Conservation (phyloP, 2,329 filamentous ascomycete species). For the Ophiostoma montium region DNA sequence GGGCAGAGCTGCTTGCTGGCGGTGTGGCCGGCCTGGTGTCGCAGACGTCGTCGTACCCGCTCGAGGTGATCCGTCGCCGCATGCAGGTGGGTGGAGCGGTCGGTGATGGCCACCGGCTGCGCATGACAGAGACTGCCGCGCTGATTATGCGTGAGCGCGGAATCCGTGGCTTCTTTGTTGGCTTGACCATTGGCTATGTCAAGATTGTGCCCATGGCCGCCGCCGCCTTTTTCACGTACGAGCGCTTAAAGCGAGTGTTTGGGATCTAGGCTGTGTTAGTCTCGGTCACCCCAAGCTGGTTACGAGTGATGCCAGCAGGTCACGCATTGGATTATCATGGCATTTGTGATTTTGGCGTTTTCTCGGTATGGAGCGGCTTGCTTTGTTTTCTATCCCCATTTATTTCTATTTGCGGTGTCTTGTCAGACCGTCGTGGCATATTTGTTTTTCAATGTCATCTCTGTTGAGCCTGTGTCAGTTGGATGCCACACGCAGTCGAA, state of each 20-base stretch:
- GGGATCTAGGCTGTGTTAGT: constrained; percentile 33
- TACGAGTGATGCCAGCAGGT: not conserved
- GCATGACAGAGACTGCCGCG: constrained; percentile 63
- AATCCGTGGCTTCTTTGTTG: constrained; percentile 74
- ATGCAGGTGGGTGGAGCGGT: constrained; percentile 97
- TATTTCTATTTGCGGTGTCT: not conserved
- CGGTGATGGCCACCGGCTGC: constrained; percentile 68
- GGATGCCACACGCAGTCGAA: too few relatives aligned
- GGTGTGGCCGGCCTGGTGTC: constrained; percentile 78
- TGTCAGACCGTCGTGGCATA: not conserved
- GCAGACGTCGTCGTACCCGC: constrained; percentile 83
- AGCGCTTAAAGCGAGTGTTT: constrained; percentile 47
- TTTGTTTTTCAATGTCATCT: not conserved
- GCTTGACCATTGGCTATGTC: constrained; percentile 84
- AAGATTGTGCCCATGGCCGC: constrained; percentile 89
- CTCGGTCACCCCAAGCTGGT: too few relatives aligned
- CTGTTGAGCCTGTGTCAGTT: too few relatives aligned
- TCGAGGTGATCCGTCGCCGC: constrained; percentile 79
- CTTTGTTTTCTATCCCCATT: not conserved
- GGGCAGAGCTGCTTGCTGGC: constrained; percentile 75
- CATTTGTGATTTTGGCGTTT: not conserved
- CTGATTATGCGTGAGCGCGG: constrained; percentile 67
- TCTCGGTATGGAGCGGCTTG: not conserved
- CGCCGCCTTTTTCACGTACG: constrained; percentile 51
- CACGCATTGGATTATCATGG: not conserved